Percentiles rank a stretch among this genome's conserved stretches.
Evolutionary conservation across 805 yeast genomes (phyloP).

Genomic region (Starmerella sirachaensis): DNA sequence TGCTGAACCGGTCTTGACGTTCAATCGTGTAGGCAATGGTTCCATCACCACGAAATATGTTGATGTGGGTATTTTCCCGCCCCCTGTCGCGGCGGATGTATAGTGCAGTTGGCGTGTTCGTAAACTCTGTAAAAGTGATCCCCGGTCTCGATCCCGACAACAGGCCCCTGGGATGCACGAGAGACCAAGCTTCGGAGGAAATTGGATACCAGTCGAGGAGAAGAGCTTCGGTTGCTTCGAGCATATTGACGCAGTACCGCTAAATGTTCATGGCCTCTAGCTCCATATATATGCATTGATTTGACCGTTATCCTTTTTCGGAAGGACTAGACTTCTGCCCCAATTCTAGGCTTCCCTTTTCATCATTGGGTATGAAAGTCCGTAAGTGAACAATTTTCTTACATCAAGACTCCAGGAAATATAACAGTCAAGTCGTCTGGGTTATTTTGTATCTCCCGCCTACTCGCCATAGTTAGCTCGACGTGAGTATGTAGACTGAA

Average conservation of each 20-base stretch:
- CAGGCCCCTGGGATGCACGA: conserved; percentile 6
- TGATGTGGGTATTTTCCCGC: conserved; percentile 36
- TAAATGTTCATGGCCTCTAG: neutral
- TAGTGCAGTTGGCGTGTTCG: conserved; percentile 28
- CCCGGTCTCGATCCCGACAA: conserved; percentile 8
- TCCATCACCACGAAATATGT: conserved; percentile 39
- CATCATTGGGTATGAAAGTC: no score
- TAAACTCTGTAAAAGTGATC: conserved; percentile 1
- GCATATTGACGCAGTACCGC: no score
- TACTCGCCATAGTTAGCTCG: no score
- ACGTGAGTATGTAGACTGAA: no score
- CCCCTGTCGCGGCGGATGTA: conserved; percentile 41
- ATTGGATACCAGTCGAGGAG: conserved; percentile 9
- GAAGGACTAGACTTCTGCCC: neutral
- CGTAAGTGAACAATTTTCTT: no score
- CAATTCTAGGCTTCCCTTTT: no score
- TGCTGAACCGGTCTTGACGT: conserved; percentile 37
- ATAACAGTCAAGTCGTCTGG: no score
- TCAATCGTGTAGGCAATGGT: conserved; percentile 40
- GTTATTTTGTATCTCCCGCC: no score
- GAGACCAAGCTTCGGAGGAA: conserved; percentile 8
- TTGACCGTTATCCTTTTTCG: neutral
- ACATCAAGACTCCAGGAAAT: no score
- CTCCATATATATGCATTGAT: neutral
- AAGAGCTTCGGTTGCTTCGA: conserved; percentile 8